Percentiles rank a stretch among this genome's conserved stretches.
phyloP scores from a whole-genome alignment of 2,329 filamentous ascomycete genomes.

The Hypomyces perniciosus region DNA sequence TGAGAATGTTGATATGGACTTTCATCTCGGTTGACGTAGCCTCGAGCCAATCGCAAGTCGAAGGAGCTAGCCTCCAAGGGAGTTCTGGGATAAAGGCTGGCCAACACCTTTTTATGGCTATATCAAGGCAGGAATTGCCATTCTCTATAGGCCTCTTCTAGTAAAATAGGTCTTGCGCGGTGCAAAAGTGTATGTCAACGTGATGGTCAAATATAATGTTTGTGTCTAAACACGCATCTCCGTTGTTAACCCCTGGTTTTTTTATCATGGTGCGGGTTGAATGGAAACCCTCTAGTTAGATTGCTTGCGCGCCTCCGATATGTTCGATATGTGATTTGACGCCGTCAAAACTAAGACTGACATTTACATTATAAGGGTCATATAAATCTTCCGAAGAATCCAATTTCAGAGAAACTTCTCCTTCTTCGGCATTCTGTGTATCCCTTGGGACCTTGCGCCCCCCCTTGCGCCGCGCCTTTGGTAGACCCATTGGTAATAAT shows the following conservation, averaged over 20 bases:
- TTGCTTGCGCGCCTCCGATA: too few species aligned
- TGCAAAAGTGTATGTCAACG: conserved; percentile 13
- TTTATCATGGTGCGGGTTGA: too few species aligned
- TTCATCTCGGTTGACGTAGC: conserved; percentile 10
- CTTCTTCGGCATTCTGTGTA: too few species aligned
- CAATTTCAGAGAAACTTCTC: too few species aligned
- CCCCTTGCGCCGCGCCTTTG: too few species aligned
- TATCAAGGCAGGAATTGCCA: conserved; percentile 8
- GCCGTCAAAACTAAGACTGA: too few species aligned
- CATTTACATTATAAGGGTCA: too few species aligned
- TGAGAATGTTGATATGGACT: conserved; percentile 44
- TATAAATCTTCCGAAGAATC: too few species aligned
- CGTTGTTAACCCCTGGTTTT: too few species aligned
- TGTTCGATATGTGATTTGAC: too few species aligned
- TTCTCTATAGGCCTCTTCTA: accelerated
- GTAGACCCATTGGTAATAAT: conserved; percentile 14
- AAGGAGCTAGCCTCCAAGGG: conserved; percentile 1
- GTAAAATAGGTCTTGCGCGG: not conserved
- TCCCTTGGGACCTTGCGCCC: conserved; percentile 3
- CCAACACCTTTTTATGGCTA: conserved; percentile 17
- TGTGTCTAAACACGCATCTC: not conserved
- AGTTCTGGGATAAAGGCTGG: conserved; percentile 5
- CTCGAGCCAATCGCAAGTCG: conserved; percentile 14
- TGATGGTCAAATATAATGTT: conserved; percentile 9
- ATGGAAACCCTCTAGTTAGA: too few species aligned